Base-by-base conservation (phyloP, 108 stramenopile species). In the Schizochytrium sp. region DNA sequence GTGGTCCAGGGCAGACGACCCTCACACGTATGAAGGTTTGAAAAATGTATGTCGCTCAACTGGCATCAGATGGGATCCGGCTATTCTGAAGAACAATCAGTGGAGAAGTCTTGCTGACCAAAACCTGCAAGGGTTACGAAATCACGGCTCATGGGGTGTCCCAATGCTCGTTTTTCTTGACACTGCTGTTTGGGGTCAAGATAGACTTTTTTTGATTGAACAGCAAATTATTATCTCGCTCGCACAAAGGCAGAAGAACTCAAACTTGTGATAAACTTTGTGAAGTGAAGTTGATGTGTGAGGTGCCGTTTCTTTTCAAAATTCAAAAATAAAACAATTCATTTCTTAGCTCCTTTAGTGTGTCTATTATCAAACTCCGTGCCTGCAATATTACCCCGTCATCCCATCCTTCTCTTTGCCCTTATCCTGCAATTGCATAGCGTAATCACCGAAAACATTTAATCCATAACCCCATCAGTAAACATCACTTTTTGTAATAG, bases 61-160 rank as follows among this genome's bases (percentile, higher is more conserved):
- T 7, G 64, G 64, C 64, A 69, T 69, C 28, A 38, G 64, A 38
- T 69, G 64, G 64, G 64, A 69, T 15, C 64, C 64, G 19, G 12
- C 64, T 38, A 38, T 69, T 69, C 44, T 69, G 64, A 8, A 1
- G 1, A 60, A 17, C 42, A 38, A 69, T 1, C 40, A 12, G 0
- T 69, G 64, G 64, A 13, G 28, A 15, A 0, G 42, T 38, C 1
- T 69, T 69, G 64, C 15, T 15, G 15, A 12, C 7, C 42, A 69
- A 44, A 69, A 69, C 2, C 64, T 38, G 42, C 64, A 44, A 7
- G 64, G 0, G 19, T 15, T 69, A 44, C 2, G 44, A 12, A 44
- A 38, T 7, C 64, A 69, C 64, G 64, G 64, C 28, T 15, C 44
- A 5, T 69, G 64, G 64, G 64, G 64, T 7, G 64, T 69, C 3